phyloP scores from a whole-genome alignment of 306 rosid genomes.

The Medicago truncatula region MtrunA17r5.0-ANR NC_053048.1:53339001-53339500 shows the following conservation, averaged over 20 bases:
- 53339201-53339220: background rate
- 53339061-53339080: too few relatives aligned
- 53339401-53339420: background rate
- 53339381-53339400: background rate
- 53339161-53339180: too few relatives aligned
- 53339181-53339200: background rate
- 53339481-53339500: background rate
- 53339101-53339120: too few relatives aligned
- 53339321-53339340: background rate
- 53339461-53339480: background rate
- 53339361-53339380: background rate
- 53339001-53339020: too few relatives aligned
- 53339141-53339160: background rate
- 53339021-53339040: too few relatives aligned
- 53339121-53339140: background rate
- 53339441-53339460: background rate
- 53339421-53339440: background rate
- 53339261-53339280: background rate
- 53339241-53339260: too few relatives aligned
- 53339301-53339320: conserved; percentile 24
- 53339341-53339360: background rate
- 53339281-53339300: background rate
- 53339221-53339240: too few relatives aligned
- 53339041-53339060: too few relatives aligned
- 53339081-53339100: too few relatives aligned